Evolutionary conservation across 1,284 basidiomycete genomes (phyloP).

Genomic region (Cutaneotrichosporon mucoides): DNA sequence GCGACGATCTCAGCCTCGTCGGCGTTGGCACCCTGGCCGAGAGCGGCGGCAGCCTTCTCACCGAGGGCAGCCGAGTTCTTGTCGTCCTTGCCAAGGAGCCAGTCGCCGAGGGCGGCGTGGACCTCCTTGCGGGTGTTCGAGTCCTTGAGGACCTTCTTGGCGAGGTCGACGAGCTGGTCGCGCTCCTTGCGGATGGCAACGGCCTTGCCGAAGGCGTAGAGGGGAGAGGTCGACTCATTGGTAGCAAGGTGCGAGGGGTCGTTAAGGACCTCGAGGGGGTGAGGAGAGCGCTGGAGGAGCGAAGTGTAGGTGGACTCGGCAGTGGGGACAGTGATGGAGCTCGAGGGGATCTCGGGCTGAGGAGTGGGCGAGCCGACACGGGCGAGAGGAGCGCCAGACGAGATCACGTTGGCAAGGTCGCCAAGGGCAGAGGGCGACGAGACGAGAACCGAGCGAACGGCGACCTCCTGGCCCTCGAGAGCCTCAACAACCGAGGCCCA

Average conservation of each 20-base stretch:
- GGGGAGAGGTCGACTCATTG: slow-evolving; percentile 80
- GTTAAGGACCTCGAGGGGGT: slow-evolving; percentile 83
- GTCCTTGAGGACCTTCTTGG: slow-evolving; percentile 58
- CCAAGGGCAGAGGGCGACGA: slow-evolving; percentile 38
- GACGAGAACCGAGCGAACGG: slow-evolving; percentile 45
- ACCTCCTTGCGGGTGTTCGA: slow-evolving; percentile 52
- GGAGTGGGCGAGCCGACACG: slow-evolving; percentile 30
- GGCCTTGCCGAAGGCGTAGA: slow-evolving; percentile 88
- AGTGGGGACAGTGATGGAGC: slow-evolving; percentile 58
- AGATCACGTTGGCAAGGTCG: slow-evolving; percentile 42
- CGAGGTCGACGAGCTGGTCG: slow-evolving; percentile 59
- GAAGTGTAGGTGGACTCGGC: slow-evolving; percentile 90
- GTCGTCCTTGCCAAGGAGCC: slow-evolving; percentile 68
- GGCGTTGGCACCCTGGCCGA: slow-evolving; percentile 44
- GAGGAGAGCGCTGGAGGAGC: slow-evolving; percentile 77
- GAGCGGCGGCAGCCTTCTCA: slow-evolving; percentile 57
- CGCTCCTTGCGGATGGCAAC: slow-evolving; percentile 74
- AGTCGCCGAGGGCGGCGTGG: slow-evolving; percentile 68
- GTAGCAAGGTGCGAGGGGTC: slow-evolving; percentile 64
- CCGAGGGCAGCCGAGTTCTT: slow-evolving; percentile 60
- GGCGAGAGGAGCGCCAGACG: slow-evolving; percentile 31
- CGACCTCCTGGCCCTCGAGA: slow-evolving; percentile 35
- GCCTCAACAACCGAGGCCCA: slow-evolving; percentile 45
- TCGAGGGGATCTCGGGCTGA: slow-evolving; percentile 53
- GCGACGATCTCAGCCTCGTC: slow-evolving; percentile 55